Conservation (phyloP, 2,329 filamentous ascomycete species). For the Coleophoma cylindrospora region DNA sequence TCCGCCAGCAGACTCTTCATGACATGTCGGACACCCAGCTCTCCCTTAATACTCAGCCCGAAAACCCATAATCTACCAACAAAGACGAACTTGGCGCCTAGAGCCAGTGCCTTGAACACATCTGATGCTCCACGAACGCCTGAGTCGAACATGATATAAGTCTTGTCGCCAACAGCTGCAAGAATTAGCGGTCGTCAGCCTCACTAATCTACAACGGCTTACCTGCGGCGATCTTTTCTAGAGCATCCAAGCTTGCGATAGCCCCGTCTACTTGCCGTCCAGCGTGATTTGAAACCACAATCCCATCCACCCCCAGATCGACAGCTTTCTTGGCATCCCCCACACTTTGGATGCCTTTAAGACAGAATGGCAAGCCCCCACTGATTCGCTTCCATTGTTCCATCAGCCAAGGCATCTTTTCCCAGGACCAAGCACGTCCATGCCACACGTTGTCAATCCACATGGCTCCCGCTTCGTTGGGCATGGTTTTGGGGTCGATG, state of each 20-base stretch:
- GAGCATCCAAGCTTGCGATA: constrained; percentile 51
- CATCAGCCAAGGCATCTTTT: constrained; percentile 56
- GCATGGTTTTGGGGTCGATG: constrained; percentile 46
- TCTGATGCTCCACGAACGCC: constrained; percentile 52
- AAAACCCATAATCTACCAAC: constrained; percentile 57
- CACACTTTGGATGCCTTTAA: constrained; percentile 60
- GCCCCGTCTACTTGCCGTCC: constrained; percentile 58
- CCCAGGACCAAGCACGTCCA: constrained; percentile 57
- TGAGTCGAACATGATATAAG: constrained; percentile 41
- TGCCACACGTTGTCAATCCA: constrained; percentile 65
- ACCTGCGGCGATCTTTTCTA: constrained; percentile 52
- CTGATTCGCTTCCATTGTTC: constrained; percentile 53
- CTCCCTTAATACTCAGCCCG: constrained; percentile 54
- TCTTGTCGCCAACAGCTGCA: constrained; percentile 13
- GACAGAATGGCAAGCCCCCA: constrained; percentile 50
- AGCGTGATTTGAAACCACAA: constrained; percentile 54
- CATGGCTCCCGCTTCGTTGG: constrained; percentile 48
- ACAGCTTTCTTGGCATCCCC: constrained; percentile 51
- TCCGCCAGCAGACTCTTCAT: constrained; percentile 57
- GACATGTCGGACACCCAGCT: constrained; percentile 55
- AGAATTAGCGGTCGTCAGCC: background rate
- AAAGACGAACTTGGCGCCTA: constrained; percentile 59
- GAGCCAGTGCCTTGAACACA: constrained; percentile 54
- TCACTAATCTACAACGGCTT: constrained; percentile 9
- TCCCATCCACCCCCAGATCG: constrained; percentile 52